Conservation (phyloP, 768 basidiomycete species). For the Sarcodon sp. region DNA sequence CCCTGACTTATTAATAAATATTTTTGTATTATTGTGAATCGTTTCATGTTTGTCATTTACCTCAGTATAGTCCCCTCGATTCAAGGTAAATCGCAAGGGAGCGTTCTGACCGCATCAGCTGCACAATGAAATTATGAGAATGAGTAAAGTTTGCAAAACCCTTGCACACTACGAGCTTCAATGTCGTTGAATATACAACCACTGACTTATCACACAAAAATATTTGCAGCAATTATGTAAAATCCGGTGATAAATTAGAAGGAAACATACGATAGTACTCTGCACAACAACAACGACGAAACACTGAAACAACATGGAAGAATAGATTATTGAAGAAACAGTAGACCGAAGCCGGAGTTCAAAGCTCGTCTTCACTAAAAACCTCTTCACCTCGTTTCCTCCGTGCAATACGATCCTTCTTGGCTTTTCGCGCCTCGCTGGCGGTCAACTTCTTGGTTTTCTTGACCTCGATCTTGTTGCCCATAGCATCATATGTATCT, state of each 20-base stretch:
- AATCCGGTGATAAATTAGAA: neutral
- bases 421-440: slow-evolving; percentile 75
- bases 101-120: too few species aligned
- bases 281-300: neutral
- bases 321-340: slow-evolving; percentile 1
- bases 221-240: neutral
- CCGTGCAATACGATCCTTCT: slow-evolving; percentile 94
- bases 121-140: too few species aligned
- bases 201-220: too few species aligned
- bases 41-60: too few species aligned
- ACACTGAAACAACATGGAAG: slow-evolving; percentile 4
- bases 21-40: too few species aligned
- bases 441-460: slow-evolving; percentile 83
- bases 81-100: too few species aligned
- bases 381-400: slow-evolving; percentile 78
- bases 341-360: slow-evolving; percentile 8
- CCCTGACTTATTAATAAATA: too few species aligned
- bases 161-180: too few species aligned
- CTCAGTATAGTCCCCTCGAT: too few species aligned
- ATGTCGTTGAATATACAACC: too few species aligned
- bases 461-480: slow-evolving; percentile 85
- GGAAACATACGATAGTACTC: slow-evolving; percentile 1
- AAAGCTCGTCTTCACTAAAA: slow-evolving; percentile 45
- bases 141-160: too few species aligned
- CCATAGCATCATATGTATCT: slow-evolving; percentile 91